Conservation (phyloP, 139 green algal species). For the Chlamydomonas eustigma region DNA sequence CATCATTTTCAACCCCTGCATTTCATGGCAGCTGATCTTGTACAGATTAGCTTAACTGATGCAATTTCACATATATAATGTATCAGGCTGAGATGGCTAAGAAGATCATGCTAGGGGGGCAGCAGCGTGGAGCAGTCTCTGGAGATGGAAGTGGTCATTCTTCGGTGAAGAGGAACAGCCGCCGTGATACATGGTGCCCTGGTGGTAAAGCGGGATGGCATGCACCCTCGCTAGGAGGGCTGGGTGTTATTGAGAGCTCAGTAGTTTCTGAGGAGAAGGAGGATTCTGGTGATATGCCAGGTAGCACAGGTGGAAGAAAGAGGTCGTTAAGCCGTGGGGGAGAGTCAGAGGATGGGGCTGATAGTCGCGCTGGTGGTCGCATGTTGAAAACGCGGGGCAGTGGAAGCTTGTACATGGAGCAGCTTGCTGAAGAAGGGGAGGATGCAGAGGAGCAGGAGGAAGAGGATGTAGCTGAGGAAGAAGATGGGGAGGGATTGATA, state of each 20-base stretch:
- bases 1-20: no score
- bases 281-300: background rate
- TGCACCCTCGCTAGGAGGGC: slow-evolving; percentile 3
- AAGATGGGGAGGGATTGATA: slow-evolving; percentile 22
- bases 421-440: slow-evolving; percentile 20
- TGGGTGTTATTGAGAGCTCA: background rate
- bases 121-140: background rate
- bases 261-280: background rate
- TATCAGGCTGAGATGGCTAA: slow-evolving; percentile 43
- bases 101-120: slow-evolving; percentile 48
- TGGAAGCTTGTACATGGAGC: background rate
- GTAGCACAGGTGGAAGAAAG: background rate
- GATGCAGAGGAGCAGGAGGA: slow-evolving; percentile 23
- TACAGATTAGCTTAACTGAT: no score
- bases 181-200: slow-evolving; percentile 54
- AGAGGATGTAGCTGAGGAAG: slow-evolving; percentile 18
- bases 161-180: slow-evolving; percentile 28
- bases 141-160: slow-evolving; percentile 3
- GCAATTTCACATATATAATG: no score
- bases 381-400: no score
- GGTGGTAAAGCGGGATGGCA: slow-evolving; percentile 42
- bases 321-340: slow-evolving; percentile 3
- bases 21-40: no score
- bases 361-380: background rate
- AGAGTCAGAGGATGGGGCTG: background rate